Conservation (phyloP, 345 rosid genomes). For the Moringa oleifera region DNA sequence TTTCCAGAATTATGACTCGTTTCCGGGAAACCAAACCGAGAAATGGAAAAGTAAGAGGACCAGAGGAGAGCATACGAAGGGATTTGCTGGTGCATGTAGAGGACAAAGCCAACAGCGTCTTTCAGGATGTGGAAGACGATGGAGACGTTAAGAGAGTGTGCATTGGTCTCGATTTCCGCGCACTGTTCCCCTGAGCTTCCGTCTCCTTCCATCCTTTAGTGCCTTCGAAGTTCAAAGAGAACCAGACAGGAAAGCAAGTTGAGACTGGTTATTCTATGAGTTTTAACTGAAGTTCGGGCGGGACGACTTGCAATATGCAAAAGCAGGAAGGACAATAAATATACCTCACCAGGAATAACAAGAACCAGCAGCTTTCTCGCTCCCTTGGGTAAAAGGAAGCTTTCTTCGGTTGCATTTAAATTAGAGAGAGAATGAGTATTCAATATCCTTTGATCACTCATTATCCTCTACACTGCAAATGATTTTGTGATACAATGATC, state of each 20-base stretch:
- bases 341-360: too few species aligned
- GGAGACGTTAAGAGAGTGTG: conserved; percentile 44
- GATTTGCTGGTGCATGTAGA: conserved; percentile 96
- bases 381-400: too few species aligned
- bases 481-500: too few species aligned
- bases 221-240: conserved; percentile 2
- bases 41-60: neutral
- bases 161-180: conserved; percentile 37
- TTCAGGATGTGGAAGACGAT: conserved; percentile 57
- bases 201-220: conserved; percentile 33
- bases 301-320: too few species aligned
- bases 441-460: too few species aligned
- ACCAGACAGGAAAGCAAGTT: neutral
- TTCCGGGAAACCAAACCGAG: neutral
- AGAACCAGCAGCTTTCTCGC: too few species aligned
- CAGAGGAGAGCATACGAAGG: conserved; percentile 51
- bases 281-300: too few species aligned
- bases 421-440: too few species aligned
- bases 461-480: too few species aligned
- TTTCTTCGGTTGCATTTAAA: too few species aligned
- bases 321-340: too few species aligned
- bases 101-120: conserved; percentile 61
- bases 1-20: neutral
- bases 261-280: too few species aligned
- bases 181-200: conserved; percentile 32